Conservation (phyloP, 2,329 filamentous ascomycete species). For the Harringtonia aguacate region DNA sequence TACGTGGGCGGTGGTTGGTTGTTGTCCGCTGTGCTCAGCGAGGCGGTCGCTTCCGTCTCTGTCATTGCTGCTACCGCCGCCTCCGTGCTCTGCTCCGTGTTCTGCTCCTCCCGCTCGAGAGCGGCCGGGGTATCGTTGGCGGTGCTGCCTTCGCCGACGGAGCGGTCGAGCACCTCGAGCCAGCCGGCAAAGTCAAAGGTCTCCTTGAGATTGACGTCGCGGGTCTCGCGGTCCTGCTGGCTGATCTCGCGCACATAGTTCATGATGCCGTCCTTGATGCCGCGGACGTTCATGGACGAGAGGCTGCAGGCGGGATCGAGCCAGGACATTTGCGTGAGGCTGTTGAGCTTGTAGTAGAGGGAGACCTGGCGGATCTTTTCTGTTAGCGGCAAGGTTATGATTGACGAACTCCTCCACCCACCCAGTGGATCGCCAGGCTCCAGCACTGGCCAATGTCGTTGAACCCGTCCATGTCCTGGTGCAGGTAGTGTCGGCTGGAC, state of each 20-base stretch:
- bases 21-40: too few relatives aligned
- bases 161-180: background rate
- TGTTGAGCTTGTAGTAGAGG: background rate
- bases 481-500: background rate
- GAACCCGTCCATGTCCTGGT: background rate
- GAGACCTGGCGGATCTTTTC: background rate
- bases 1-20: too few relatives aligned
- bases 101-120: background rate
- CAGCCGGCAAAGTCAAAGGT: background rate
- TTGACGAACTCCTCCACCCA: background rate
- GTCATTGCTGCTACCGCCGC: background rate
- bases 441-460: background rate
- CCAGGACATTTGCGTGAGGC: background rate
- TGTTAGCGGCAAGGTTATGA: background rate
- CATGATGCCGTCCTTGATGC: background rate
- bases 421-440: background rate
- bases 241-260: background rate
- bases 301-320: background rate
- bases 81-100: background rate
- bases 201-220: background rate
- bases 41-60: too few relatives aligned
- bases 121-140: background rate
- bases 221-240: background rate
- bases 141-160: background rate
- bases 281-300: background rate